Evolutionary conservation across 164 flowering plant genomes (phyloP).

Genomic region (Protea cynaroides): DNA sequence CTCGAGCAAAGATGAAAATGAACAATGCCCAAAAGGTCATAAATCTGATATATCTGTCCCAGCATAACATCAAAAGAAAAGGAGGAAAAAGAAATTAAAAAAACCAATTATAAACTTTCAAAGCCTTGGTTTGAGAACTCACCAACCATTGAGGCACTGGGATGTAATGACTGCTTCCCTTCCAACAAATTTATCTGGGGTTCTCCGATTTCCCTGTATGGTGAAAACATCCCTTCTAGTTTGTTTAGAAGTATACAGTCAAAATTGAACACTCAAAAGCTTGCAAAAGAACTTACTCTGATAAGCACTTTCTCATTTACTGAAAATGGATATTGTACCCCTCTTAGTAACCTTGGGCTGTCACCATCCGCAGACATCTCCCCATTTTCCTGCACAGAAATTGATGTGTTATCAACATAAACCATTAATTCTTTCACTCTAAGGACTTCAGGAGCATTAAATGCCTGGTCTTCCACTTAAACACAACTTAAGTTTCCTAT

Average conservation of each 20-base stretch:
- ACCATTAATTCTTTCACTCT: too few species aligned
- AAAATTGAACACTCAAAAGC: constrained; percentile 2
- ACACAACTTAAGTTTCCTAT: too few species aligned
- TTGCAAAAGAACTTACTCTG: constrained; percentile 41
- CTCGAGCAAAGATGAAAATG: too few species aligned
- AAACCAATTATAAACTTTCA: not conserved
- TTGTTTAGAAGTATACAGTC: not conserved
- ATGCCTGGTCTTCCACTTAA: too few species aligned
- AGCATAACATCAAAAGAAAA: too few species aligned
- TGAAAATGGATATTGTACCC: constrained; percentile 84
- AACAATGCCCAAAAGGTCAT: too few species aligned
- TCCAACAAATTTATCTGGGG: constrained; percentile 94
- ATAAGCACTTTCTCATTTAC: constrained; percentile 89
- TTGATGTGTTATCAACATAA: not conserved
- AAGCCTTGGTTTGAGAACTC: constrained; percentile 20
- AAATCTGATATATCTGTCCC: too few species aligned
- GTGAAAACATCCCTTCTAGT: constrained; percentile 8
- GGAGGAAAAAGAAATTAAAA: not conserved
- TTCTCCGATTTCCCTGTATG: constrained; percentile 89
- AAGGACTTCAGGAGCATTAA: too few species aligned
- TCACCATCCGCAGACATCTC: constrained; percentile 48
- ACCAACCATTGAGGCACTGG: constrained; percentile 98
- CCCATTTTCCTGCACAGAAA: constrained; percentile 68
- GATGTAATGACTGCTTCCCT: constrained; percentile 92
- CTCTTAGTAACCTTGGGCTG: constrained; percentile 34